A percentile compares a stretch with the other conserved stretches of the same genome.
Evolutionary conservation across 2,329 filamentous ascomycete species (phyloP).

Genomic region (Didymella glomerata): DNA sequence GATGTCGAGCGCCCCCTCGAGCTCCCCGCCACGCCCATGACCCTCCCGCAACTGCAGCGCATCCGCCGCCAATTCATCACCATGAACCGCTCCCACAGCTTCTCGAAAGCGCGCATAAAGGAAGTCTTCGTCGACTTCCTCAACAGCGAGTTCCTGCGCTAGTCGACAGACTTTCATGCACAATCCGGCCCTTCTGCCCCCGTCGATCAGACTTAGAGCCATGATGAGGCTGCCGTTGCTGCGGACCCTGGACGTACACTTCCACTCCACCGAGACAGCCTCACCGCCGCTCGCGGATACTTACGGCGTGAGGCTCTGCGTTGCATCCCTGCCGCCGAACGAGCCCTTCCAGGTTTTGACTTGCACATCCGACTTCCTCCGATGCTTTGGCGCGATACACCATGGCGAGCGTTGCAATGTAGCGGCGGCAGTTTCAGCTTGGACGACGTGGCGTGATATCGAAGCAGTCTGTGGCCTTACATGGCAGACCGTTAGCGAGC

Average conservation of each 20-base stretch:
- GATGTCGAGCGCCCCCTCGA: conserved; percentile 67
- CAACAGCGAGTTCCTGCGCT: conserved; percentile 49
- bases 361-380: conserved; percentile 21
- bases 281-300: conserved; percentile 12
- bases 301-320: conserved; percentile 17
- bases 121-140: conserved; percentile 53
- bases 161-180: conserved; percentile 12
- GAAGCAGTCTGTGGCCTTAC: conserved; percentile 7
- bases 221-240: conserved; percentile 8
- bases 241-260: conserved; percentile 7
- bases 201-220: background rate
- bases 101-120: conserved; percentile 52
- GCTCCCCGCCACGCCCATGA: conserved; percentile 71
- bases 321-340: conserved; percentile 14
- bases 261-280: conserved; percentile 30
- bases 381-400: conserved; percentile 1
- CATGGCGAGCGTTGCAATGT: background rate
- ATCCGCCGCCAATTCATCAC: conserved; percentile 79
- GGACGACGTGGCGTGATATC: conserved; percentile 32
- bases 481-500: background rate
- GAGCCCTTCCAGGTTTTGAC: background rate
- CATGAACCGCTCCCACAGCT: conserved; percentile 72
- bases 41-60: conserved; percentile 78
- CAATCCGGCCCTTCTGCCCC: conserved; percentile 1
- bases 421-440: conserved; percentile 15